phyloP scores from a whole-genome alignment of 306 rosid genomes.

The Corylus avellana region DNA sequence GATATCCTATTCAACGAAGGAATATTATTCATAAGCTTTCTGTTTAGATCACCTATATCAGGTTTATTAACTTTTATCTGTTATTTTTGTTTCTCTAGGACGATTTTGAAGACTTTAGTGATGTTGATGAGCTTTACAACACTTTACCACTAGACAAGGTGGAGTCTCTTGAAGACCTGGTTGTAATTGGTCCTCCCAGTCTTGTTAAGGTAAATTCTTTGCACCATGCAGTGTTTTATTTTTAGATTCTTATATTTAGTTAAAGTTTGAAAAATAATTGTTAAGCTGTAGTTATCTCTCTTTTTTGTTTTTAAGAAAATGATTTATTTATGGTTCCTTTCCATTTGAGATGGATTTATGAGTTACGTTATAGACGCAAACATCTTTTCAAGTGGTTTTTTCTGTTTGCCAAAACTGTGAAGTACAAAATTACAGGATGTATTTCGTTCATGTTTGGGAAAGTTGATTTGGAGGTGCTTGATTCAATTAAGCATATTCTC shows the following conservation, averaged over 20 bases:
- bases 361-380: background rate
- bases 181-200: conserved; percentile 66
- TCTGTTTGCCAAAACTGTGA: background rate
- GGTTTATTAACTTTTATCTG: conserved; percentile 10
- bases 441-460: background rate
- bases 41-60: background rate
- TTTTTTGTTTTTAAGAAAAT: background rate
- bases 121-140: conserved; percentile 88
- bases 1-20: background rate
- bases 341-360: background rate
- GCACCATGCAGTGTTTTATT: background rate
- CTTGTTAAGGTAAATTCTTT: conserved; percentile 65
- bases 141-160: conserved; percentile 87
- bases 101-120: conserved; percentile 83
- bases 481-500: background rate
- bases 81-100: conserved; percentile 48
- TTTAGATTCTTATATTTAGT: conserved; percentile 7
- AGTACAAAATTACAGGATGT: background rate
- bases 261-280: background rate
- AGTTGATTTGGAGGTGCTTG: background rate
- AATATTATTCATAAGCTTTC: background rate
- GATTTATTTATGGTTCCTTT: background rate
- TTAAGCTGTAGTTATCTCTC: background rate
- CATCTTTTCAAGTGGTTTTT: background rate
- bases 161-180: conserved; percentile 94